These are phyloP conservation scores for Gossypium bickii DNA, from an alignment of 345 rosid genomes.

Conservation along the genomic window DNA sequence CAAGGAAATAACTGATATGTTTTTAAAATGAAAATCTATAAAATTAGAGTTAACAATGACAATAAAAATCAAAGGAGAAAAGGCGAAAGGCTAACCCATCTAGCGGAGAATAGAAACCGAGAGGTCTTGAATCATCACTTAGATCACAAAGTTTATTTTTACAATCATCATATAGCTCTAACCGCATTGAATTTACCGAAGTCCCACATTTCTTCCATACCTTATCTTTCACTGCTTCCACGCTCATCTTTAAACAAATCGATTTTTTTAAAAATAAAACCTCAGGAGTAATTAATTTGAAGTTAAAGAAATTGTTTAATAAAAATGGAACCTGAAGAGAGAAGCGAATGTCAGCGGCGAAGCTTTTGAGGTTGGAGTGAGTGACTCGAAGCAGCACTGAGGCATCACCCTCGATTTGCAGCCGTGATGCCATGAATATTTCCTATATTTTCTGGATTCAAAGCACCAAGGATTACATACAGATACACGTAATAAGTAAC, in stretches of 20 bases:
- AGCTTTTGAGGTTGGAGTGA: slow-evolving; percentile 75
- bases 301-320: neutral
- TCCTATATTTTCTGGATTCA: neutral
- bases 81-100: slow-evolving; percentile 47
- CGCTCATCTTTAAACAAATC: slow-evolving; percentile 34
- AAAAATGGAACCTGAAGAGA: slow-evolving; percentile 30
- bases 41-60: neutral
- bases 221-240: slow-evolving; percentile 88
- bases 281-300: neutral
- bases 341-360: slow-evolving; percentile 47
- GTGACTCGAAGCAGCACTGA: slow-evolving; percentile 64
- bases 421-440: slow-evolving; percentile 27
- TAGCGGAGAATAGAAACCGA: slow-evolving; percentile 75
- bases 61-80: neutral
- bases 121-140: slow-evolving; percentile 12
- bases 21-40: neutral
- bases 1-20: neutral
- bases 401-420: slow-evolving; percentile 53
- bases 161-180: slow-evolving; percentile 80
- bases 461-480: too few relatives aligned
- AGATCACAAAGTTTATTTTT: slow-evolving; percentile 25
- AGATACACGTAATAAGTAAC: too few relatives aligned
- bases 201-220: slow-evolving; percentile 90
- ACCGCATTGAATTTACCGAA: slow-evolving; percentile 59
- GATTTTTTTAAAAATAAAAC: neutral